Base-by-base conservation (phyloP, 768 basidiomycete genomes). In the Daedaleopsis sinensis region DNA sequence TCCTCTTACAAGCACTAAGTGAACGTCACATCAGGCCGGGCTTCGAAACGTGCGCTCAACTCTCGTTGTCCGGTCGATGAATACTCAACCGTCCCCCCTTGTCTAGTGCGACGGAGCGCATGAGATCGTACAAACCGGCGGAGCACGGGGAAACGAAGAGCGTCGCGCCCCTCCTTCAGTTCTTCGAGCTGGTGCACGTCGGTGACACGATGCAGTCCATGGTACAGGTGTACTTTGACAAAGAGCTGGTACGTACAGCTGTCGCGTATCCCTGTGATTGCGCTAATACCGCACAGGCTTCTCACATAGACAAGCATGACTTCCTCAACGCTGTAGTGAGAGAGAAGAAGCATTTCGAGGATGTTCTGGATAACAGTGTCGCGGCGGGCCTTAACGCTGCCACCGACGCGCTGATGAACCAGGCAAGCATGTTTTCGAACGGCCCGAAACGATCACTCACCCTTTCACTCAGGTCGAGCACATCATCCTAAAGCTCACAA, bases 151-250 rank as follows among this genome's bases (percentile, higher is more conserved):
- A 85, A 53, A 87, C 88, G 39, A 86, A 86, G 23, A 89, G 86
- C 65, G 96, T 98, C 2, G 94, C 96, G 1, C 97, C 97, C 0
- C 76, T 99, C 3, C 77, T 98, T 43, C 96, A 98, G 72, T 98
- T 98, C 77, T 98, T 99, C 65, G 96, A 98, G 78, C 80, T 98
- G 23, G 96, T 96, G 0, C 97, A 98, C 76, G 80, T 98, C 16
- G 97, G 95, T 1, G 96, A 99, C 71, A 99, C 93, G 16, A 98
- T 98, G 47, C 94, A 96, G 74, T 93, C 89, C 18, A 98, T 98
- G 87, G 87, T 97, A 7, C 95, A 99, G 67, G 97, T 98, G 1
- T 99, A 96, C 73, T 99, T 96, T 70, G 97, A 98, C 71, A 96
- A 96, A 70, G 96, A 97, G 68, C 77, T 98, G 76, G 93, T 91